These are phyloP conservation scores for Erigeron philadelphicus DNA, from an alignment of 140 eudicot genomes.

Conservation along the genomic window DNA sequence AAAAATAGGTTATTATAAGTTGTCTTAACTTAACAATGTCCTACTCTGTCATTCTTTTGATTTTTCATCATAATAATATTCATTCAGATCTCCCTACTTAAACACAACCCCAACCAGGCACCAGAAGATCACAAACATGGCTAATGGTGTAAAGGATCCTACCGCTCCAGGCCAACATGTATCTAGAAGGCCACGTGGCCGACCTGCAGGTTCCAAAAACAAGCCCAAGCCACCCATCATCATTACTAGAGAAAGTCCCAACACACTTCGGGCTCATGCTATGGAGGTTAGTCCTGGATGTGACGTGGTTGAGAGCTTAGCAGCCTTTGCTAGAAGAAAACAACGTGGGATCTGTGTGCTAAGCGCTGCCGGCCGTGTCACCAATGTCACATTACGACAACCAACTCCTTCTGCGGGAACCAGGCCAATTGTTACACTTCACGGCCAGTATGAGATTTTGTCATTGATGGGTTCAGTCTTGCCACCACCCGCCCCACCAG, in stretches of 20 bases:
- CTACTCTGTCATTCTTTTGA: conserved; percentile 44
- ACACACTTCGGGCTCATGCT: conserved; percentile 58
- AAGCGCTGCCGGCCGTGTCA: conserved; percentile 51
- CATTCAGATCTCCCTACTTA: conserved; percentile 29
- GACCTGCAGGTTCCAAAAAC: conserved; percentile 59
- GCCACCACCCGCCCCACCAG: conserved; percentile 61
- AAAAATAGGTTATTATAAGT: not conserved
- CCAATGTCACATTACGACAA: conserved; percentile 52
- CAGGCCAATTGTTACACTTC: conserved; percentile 43
- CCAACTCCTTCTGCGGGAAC: conserved; percentile 24
- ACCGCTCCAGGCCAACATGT: conserved; percentile 16
- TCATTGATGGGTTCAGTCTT: conserved; percentile 49
- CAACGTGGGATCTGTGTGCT: conserved; percentile 54
- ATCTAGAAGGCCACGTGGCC: conserved; percentile 43
- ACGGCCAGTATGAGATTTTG: conserved; percentile 54
- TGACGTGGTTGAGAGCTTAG: conserved; percentile 45
- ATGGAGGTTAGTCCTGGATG: conserved; percentile 53
- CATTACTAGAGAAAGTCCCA: conserved; percentile 50
- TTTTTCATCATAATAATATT: conserved; percentile 31
- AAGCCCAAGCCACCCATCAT: conserved; percentile 57
- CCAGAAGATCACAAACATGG: conserved; percentile 15
- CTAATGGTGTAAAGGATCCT: conserved; percentile 22
- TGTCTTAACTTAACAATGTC: conserved; percentile 38
- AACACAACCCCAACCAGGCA: not conserved
- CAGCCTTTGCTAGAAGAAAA: conserved; percentile 39